Evolutionary conservation across 768 basidiomycete species (phyloP).

Genomic region (Clitopilus passeckerianus): DNA sequence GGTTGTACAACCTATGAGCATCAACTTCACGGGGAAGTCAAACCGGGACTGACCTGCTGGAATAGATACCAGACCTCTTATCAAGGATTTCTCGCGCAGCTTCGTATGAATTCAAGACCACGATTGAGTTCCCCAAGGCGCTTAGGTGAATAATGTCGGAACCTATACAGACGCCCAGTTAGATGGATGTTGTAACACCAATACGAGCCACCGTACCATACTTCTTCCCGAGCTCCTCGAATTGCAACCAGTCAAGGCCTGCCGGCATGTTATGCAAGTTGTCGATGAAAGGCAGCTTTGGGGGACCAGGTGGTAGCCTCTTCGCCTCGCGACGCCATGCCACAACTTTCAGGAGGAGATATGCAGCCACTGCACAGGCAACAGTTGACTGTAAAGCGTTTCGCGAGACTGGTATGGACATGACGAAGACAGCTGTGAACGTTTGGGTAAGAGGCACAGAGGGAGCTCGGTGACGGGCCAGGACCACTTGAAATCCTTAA

Average conservation of each 20-base stretch:
- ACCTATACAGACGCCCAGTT: constrained; percentile 3
- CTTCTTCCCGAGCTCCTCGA: constrained; percentile 10
- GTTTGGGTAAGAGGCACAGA: neutral
- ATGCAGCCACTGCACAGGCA: neutral
- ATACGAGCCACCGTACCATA: constrained; percentile 1
- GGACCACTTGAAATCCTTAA: too few species aligned
- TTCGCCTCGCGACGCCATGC: neutral
- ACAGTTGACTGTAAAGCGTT: neutral
- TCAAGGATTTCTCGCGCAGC: constrained; percentile 19
- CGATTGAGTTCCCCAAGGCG: constrained; percentile 12
- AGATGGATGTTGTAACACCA: neutral
- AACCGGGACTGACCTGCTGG: constrained; percentile 11
- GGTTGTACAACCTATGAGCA: too few species aligned
- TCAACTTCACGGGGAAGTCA: too few species aligned
- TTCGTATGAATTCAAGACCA: constrained; percentile 16
- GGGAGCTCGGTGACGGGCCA: too few species aligned
- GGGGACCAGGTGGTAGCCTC: constrained; percentile 8
- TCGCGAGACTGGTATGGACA: neutral
- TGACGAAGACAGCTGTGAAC: neutral
- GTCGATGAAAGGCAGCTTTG: constrained; percentile 7
- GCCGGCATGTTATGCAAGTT: constrained; percentile 8
- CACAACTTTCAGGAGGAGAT: neutral
- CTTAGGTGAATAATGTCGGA: constrained; percentile 18
- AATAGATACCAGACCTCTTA: constrained; percentile 15
- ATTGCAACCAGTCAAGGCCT: constrained; percentile 6